These are phyloP conservation scores for Collariella sp. DNA, from an alignment of 495 filamentous ascomycete genomes.

Conservation along the genomic window DNA sequence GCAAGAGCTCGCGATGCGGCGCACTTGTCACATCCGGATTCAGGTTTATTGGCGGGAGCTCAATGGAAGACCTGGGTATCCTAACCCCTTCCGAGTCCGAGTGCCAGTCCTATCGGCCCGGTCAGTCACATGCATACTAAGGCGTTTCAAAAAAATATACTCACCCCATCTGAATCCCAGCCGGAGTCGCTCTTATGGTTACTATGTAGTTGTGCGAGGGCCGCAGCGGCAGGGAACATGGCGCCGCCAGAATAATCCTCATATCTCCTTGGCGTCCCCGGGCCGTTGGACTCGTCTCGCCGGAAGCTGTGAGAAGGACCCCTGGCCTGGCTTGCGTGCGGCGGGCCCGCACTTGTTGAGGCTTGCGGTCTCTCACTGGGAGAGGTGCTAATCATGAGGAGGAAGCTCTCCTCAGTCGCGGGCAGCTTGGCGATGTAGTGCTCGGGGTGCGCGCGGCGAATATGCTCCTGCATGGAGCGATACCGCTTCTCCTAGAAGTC, in stretches of 20 bases:
- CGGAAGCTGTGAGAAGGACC: conserved; percentile 42
- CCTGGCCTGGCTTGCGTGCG: conserved; percentile 27
- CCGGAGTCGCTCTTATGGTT: conserved; percentile 66
- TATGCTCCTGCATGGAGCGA: conserved; percentile 99
- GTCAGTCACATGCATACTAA: background rate
- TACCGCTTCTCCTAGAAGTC: conserved; percentile 78
- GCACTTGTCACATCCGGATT: conserved; percentile 59
- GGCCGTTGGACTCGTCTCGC: conserved; percentile 59
- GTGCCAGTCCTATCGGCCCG: conserved; percentile 49
- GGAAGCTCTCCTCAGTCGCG: conserved; percentile 96
- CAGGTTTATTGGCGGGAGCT: conserved; percentile 63
- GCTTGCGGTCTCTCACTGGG: conserved; percentile 66
- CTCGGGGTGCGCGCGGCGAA: conserved; percentile 92
- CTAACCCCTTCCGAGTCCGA: conserved; percentile 60
- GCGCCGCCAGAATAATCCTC: conserved; percentile 63
- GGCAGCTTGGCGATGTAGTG: conserved; percentile 98
- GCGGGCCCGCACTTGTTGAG: conserved; percentile 15
- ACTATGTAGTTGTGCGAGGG: conserved; percentile 71
- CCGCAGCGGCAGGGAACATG: conserved; percentile 65
- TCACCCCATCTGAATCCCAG: conserved; percentile 78
- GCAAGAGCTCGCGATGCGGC: conserved; percentile 60
- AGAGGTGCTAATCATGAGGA: conserved; percentile 85
- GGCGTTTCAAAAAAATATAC: conserved; percentile 20
- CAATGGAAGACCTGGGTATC: conserved; percentile 52
- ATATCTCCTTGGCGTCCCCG: conserved; percentile 60